Evolutionary conservation across 345 rosid genomes (phyloP).

Genomic region (Brassica cretica): DNA sequence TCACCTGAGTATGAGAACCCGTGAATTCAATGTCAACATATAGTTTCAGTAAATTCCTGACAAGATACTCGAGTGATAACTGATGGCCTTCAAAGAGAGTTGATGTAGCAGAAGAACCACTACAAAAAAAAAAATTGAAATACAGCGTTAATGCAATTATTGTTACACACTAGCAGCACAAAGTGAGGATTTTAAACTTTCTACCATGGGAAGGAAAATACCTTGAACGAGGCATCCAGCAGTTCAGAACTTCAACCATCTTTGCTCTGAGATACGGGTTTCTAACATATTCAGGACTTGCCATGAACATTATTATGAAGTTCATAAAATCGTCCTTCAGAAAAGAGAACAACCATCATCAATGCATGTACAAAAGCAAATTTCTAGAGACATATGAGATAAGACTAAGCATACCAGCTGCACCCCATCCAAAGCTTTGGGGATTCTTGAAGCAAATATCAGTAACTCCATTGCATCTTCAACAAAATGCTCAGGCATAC

Average conservation of each 20-base stretch:
- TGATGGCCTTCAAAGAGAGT: slow-evolving; percentile 93
- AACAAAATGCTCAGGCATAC: slow-evolving; percentile 97
- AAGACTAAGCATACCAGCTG: slow-evolving; percentile 55
- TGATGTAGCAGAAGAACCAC: slow-evolving; percentile 81
- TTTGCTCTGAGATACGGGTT: slow-evolving; percentile 97
- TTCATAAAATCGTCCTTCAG: slow-evolving; percentile 97
- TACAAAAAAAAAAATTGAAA: slow-evolving; percentile 40
- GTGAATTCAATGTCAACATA: slow-evolving; percentile 99
- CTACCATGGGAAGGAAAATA: slow-evolving; percentile 32
- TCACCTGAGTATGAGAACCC: slow-evolving; percentile 98
- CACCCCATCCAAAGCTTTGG: slow-evolving; percentile 87
- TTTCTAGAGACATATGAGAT: slow-evolving; percentile 4
- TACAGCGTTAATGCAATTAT: neutral
- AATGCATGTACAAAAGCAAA: neutral
- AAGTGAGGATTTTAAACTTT: neutral
- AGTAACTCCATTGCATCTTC: slow-evolving; percentile 98
- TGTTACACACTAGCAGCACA: slow-evolving; percentile 16
- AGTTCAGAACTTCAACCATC: slow-evolving; percentile 98
- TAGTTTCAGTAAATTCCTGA: slow-evolving; percentile 93
- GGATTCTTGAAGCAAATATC: slow-evolving; percentile 88
- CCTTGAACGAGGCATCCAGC: slow-evolving; percentile 99
- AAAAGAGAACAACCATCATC: slow-evolving; percentile 20
- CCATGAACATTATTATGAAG: slow-evolving; percentile 98
- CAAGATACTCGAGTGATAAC: slow-evolving; percentile 88
- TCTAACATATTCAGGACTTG: slow-evolving; percentile 77